phyloP scores from a whole-genome alignment of 2,329 filamentous ascomycete genomes.

The Orbilia ellipsospora region DNA sequence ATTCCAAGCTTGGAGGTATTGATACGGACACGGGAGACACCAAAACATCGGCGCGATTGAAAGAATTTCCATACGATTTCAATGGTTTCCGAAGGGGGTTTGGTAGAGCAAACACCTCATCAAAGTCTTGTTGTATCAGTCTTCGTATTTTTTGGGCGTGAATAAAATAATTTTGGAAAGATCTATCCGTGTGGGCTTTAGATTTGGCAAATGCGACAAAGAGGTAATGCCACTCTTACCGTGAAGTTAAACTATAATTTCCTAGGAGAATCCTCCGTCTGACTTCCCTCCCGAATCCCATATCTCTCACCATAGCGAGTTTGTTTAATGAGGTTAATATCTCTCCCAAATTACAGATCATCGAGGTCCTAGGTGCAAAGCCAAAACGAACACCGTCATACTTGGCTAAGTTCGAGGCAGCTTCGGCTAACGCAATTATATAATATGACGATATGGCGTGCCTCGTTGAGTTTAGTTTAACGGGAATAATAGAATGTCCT shows the following conservation, averaged over 20 bases:
- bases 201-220: not conserved
- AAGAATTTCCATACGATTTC: conserved; percentile 68
- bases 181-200: conserved; percentile 60
- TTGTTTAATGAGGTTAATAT: not conserved
- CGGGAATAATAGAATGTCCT: conserved; percentile 78
- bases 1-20: conserved; percentile 73
- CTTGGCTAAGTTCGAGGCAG: conserved; percentile 93
- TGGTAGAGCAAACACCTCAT: conserved; percentile 75
- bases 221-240: conserved; percentile 60
- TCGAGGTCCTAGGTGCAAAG: conserved; percentile 51
- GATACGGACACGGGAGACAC: conserved; percentile 88
- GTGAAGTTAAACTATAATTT: conserved; percentile 87
- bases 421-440: conserved; percentile 92
- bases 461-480: conserved; percentile 84
- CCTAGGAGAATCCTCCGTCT: conserved; percentile 87
- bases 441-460: conserved; percentile 94
- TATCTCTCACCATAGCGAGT: conserved; percentile 73
- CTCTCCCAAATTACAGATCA: not conserved
- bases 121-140: conserved; percentile 86
- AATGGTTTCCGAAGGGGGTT: conserved; percentile 73
- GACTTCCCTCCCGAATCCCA: conserved; percentile 85
- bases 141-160: conserved; percentile 89
- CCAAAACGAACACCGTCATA: conserved; percentile 98
- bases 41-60: conserved; percentile 81
- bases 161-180: conserved; percentile 96